These are phyloP conservation scores for Fusarium sp. DNA, from an alignment of 2,329 filamentous ascomycete genomes.

Conservation along the genomic window DNA sequence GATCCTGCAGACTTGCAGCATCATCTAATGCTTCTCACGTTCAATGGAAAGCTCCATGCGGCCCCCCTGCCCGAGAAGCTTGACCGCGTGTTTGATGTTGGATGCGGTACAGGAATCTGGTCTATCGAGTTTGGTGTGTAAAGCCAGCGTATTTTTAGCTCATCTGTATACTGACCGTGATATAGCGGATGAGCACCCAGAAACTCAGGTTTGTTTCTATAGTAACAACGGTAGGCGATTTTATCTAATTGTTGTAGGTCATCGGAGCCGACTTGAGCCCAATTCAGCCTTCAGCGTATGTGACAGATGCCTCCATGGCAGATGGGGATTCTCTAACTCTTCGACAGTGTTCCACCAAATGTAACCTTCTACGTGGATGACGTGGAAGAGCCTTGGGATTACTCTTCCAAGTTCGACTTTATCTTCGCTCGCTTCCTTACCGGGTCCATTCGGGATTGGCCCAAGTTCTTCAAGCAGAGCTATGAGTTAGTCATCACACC, in stretches of 20 bases:
- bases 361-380: conserved; percentile 28
- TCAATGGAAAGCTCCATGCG: conserved; percentile 10
- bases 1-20: conserved; percentile 17
- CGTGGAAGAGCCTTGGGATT: conserved; percentile 21
- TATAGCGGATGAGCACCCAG: conserved; percentile 30
- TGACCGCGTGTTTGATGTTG: conserved; percentile 13
- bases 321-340: accelerated
- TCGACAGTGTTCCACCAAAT: conserved; percentile 23
- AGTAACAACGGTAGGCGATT: accelerated
- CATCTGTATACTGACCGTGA: neutral
- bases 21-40: conserved; percentile 26
- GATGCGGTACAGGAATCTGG: conserved; percentile 31
- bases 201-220: neutral
- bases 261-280: conserved; percentile 31
- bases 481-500: neutral
- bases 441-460: conserved; percentile 26
- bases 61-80: neutral
- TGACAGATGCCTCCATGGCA: accelerated
- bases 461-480: conserved; percentile 26
- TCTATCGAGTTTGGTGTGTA: conserved; percentile 32
- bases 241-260: neutral
- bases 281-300: conserved; percentile 23
- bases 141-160: accelerated
- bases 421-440: conserved; percentile 32
- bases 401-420: conserved; percentile 24